Conservation (phyloP, 73 alveolate species). For the Paramecium primaurelia region DNA sequence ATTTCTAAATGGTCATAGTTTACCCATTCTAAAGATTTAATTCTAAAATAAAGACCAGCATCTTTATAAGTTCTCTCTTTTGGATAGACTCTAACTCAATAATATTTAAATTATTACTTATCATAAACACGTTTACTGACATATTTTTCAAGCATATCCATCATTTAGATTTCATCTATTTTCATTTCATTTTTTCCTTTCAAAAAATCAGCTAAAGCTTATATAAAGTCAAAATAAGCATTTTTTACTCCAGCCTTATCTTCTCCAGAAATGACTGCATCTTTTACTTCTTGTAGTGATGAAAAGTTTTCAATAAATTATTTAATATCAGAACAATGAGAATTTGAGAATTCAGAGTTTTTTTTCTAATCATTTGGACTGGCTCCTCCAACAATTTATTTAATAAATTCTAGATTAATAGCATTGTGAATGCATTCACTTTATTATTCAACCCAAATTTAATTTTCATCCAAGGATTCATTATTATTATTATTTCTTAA, state of each 20-base stretch:
- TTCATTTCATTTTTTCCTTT: neutral
- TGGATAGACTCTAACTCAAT: constrained; percentile 19
- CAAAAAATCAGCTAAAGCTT: constrained; percentile 12
- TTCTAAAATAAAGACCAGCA: constrained; percentile 50
- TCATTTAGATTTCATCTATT: constrained; percentile 16
- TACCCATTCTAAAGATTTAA: constrained; percentile 49
- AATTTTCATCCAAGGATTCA: neutral
- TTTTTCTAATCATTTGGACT: constrained; percentile 42
- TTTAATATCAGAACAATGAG: constrained; percentile 53
- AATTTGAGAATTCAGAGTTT: neutral
- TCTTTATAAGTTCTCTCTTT: constrained; percentile 55
- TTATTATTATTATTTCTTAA: neutral
- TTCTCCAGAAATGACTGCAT: constrained; percentile 42
- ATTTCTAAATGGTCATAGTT: constrained; percentile 48
- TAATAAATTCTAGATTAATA: constrained; percentile 49
- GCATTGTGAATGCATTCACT: constrained; percentile 32
- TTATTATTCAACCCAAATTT: neutral
- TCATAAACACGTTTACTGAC: constrained; percentile 41
- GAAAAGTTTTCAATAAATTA: constrained; percentile 52
- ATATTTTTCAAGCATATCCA: constrained; percentile 46
- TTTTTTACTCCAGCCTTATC: neutral
- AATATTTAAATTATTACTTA: neutral
- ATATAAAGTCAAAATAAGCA: constrained; percentile 35
- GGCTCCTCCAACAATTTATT: constrained; percentile 45
- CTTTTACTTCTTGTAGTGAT: constrained; percentile 34